phyloP scores from a whole-genome alignment of 2,329 filamentous ascomycete species.

The Fusarium bactridioides region DNA sequence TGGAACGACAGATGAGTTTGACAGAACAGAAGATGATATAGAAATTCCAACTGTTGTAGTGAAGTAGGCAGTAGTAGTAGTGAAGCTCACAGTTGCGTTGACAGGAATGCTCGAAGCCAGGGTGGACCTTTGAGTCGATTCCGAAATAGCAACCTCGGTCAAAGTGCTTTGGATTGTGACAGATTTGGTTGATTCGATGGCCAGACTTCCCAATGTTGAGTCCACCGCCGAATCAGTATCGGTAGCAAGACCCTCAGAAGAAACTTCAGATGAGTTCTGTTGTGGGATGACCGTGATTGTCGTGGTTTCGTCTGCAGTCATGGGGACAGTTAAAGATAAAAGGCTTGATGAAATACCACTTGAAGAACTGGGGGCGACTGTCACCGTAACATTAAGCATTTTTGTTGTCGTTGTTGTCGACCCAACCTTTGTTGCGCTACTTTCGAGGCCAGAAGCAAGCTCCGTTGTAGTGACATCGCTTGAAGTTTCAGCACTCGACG shows the following conservation, averaged over 20 bases:
- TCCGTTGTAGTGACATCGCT: background rate
- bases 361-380: background rate
- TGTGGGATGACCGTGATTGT: constrained; percentile 1
- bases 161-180: background rate
- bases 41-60: background rate
- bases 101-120: background rate
- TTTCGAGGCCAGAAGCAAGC: background rate
- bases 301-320: background rate
- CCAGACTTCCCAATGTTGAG: background rate
- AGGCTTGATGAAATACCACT: background rate
- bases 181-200: background rate
- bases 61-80: constrained; percentile 3
- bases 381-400: constrained; percentile 22
- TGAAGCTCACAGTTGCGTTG: background rate
- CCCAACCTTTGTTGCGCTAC: background rate
- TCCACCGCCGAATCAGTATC: background rate
- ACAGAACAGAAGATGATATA: background rate
- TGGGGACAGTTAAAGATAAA: background rate
- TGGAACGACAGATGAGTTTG: background rate
- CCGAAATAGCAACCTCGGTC: background rate
- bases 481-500: background rate
- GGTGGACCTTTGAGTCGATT: background rate
- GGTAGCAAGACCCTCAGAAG: background rate
- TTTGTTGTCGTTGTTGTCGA: constrained; percentile 20
- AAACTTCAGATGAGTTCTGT: background rate